phyloP scores from a whole-genome alignment of 768 basidiomycete species.

The Albatrellus ellisii region DNA sequence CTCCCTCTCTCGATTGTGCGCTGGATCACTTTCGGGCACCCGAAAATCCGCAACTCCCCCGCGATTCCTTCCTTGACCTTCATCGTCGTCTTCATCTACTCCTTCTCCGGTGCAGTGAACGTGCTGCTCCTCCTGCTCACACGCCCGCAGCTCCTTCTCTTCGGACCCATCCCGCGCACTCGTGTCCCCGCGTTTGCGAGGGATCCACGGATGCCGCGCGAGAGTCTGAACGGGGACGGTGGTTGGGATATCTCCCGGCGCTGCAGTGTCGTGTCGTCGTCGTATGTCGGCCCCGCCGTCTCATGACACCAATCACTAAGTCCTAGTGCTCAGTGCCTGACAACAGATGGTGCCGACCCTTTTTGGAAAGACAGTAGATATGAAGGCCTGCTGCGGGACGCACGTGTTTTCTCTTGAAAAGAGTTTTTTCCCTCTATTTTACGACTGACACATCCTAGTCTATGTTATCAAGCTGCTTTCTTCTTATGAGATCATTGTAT shows the following conservation, averaged over 20 bases:
- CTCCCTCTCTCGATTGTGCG: constrained; percentile 28
- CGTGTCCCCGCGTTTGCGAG: neutral
- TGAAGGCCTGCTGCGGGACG: too few relatives aligned
- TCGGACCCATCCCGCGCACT: constrained; percentile 7
- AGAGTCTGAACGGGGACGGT: neutral
- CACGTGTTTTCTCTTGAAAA: too few relatives aligned
- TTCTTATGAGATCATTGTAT: neutral
- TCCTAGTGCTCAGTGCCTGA: too few relatives aligned
- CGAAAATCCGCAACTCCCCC: too few relatives aligned
- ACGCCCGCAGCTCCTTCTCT: constrained; percentile 23
- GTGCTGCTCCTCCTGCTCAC: constrained; percentile 26
- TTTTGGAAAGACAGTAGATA: neutral
- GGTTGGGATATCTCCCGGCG: neutral
- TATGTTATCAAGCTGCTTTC: neutral
- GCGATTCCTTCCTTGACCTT: constrained; percentile 22
- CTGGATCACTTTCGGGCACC: constrained; percentile 22
- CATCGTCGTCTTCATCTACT: constrained; percentile 21
- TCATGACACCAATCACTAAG: too few relatives aligned
- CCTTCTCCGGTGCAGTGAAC: constrained; percentile 28
- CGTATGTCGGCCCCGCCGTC: neutral
- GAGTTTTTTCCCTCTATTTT: neutral
- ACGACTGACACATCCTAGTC: neutral
- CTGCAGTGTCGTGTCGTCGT: neutral
- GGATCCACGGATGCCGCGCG: neutral
- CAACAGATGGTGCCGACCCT: neutral